These are phyloP conservation scores for Heteromeles arbutifolia DNA, from an alignment of 306 rosid species.

Conservation along the genomic window DNA sequence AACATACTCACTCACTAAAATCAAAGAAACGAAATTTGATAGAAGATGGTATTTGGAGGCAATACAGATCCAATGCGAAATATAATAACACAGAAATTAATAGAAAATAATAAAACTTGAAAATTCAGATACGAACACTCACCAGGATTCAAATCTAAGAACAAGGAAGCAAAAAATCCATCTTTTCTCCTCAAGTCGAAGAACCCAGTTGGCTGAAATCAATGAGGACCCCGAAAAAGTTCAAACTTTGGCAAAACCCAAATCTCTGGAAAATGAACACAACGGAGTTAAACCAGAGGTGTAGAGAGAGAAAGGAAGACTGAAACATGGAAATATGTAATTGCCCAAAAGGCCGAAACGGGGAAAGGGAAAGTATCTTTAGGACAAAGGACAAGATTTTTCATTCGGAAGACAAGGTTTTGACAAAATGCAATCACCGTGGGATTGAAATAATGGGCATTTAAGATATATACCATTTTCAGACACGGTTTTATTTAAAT, in stretches of 20 bases:
- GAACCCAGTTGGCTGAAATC: slow-evolving; percentile 31
- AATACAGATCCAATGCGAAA: slow-evolving; percentile 30
- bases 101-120: slow-evolving; percentile 10
- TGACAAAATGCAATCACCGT: not conserved
- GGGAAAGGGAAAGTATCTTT: slow-evolving; percentile 10
- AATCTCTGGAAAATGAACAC: slow-evolving; percentile 10
- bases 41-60: slow-evolving; percentile 5
- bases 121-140: slow-evolving; percentile 72
- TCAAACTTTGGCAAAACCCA: slow-evolving; percentile 16
- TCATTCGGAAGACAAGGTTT: not conserved
- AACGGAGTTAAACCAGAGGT: slow-evolving; percentile 23
- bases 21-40: not conserved
- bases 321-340: not conserved
- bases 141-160: slow-evolving; percentile 43
- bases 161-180: slow-evolving; percentile 28
- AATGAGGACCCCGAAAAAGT: slow-evolving; percentile 15
- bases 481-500: slow-evolving; percentile 4
- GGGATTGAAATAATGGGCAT: slow-evolving; percentile 2
- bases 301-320: not conserved
- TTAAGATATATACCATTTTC: slow-evolving; percentile 4
- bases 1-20: not conserved
- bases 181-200: slow-evolving; percentile 29
- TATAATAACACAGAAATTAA: not conserved
- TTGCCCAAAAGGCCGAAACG: not conserved
- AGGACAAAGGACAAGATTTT: slow-evolving; percentile 9